Percentiles rank a stretch among this genome's conserved stretches.
phyloP scores from a whole-genome alignment of 495 filamentous ascomycete species.

The Penicillium coffeae region DNA sequence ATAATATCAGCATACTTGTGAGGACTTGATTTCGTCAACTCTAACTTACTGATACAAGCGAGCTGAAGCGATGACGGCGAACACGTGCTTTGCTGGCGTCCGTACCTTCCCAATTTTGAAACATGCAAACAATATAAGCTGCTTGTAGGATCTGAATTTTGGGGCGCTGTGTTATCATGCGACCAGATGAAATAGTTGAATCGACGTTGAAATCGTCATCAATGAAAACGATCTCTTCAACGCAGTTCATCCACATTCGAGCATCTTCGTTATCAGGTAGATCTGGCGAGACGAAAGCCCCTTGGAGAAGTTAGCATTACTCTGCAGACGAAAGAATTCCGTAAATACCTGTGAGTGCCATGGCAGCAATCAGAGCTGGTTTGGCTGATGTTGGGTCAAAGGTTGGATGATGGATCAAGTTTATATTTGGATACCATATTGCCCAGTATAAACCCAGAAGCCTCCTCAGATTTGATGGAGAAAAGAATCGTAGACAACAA shows the following conservation, averaged over 20 bases:
- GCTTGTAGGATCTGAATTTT: slow-evolving; percentile 10
- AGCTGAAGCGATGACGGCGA: slow-evolving; percentile 19
- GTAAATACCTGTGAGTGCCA: not conserved
- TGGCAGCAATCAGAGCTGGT: not conserved
- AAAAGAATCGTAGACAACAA: not conserved
- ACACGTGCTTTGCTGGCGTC: slow-evolving; percentile 20
- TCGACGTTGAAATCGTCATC: not conserved
- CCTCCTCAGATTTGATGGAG: not conserved
- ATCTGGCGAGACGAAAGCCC: not conserved
- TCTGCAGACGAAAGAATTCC: no score
- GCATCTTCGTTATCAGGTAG: not conserved
- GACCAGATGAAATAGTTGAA: not conserved
- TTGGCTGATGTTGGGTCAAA: not conserved
- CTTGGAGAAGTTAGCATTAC: not conserved
- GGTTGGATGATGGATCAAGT: not conserved
- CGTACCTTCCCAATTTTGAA: slow-evolving; percentile 25
- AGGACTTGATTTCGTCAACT: not conserved
- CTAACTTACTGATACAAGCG: slow-evolving; percentile 18
- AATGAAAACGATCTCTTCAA: not conserved
- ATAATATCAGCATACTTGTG: not conserved
- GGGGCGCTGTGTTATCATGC: not conserved
- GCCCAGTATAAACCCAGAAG: not conserved
- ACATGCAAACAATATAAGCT: slow-evolving; percentile 26
- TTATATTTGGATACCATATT: not conserved
- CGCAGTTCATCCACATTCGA: not conserved